Conservation (phyloP, 371 early-diverging fungal species). For the Mortierella sp. region DNA sequence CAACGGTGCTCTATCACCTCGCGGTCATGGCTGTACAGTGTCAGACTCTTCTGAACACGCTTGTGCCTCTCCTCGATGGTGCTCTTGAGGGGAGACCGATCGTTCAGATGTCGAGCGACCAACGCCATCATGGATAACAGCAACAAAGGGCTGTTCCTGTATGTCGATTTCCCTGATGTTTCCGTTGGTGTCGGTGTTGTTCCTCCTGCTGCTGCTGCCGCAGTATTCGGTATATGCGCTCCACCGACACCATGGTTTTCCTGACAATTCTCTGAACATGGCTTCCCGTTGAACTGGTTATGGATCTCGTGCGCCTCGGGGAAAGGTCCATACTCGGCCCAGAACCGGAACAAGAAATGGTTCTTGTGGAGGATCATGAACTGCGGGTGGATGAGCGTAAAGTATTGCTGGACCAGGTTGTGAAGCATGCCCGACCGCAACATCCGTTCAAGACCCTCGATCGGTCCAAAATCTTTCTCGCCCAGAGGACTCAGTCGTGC, state of each 20-base stretch:
- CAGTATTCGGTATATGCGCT: not conserved
- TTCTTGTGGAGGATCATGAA: conserved; percentile 56
- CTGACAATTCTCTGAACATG: conserved; percentile 9
- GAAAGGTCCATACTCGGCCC: conserved; percentile 42
- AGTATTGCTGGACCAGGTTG: conserved; percentile 46
- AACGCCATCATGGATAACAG: conserved; percentile 47
- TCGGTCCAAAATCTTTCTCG: conserved; percentile 1
- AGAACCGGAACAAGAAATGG: conserved; percentile 46
- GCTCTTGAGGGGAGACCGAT: conserved; percentile 37
- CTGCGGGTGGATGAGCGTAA: conserved; percentile 47
- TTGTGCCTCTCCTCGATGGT: conserved; percentile 25
- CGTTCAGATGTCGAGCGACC: conserved; percentile 43
- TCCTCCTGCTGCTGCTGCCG: not conserved
- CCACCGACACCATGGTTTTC: not conserved
- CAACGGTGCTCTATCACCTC: not conserved
- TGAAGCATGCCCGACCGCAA: conserved; percentile 38
- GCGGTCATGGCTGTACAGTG: conserved; percentile 12
- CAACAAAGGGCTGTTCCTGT: conserved; percentile 25
- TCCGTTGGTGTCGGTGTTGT: not conserved
- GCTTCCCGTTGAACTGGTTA: conserved; percentile 7
- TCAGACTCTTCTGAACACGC: conserved; percentile 26
- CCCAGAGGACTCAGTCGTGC: not conserved
- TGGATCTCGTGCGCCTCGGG: conserved; percentile 49
- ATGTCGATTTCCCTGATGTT: not conserved
- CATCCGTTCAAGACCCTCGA: conserved; percentile 24